Conservation (phyloP, 2,329 filamentous ascomycete genomes). For the Talaromyces islandicus region DNA sequence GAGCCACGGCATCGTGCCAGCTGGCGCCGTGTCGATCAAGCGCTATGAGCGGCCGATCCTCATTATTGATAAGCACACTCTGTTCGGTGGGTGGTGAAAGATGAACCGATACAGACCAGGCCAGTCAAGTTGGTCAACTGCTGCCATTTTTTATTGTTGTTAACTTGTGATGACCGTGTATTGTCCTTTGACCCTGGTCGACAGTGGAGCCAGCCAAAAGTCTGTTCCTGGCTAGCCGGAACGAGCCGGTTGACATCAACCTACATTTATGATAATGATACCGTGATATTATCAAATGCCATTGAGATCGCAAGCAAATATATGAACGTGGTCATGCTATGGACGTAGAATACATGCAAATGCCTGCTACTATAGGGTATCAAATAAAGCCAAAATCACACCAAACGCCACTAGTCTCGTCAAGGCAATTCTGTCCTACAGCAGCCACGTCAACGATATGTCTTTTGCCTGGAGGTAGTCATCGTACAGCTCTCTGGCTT, state of each 20-base stretch:
- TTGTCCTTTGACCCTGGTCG: background rate
- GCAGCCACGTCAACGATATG: conserved; percentile 8
- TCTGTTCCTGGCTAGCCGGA: conserved; percentile 1
- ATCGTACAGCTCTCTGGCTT: conserved; percentile 14
- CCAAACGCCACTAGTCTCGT: conserved; percentile 4
- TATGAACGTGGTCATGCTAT: background rate
- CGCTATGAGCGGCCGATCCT: background rate
- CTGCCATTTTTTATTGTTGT: background rate
- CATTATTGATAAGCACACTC: background rate
- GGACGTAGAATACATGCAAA: background rate
- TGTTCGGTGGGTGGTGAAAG: background rate
- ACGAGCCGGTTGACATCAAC: background rate
- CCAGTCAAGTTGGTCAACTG: background rate
- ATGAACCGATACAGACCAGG: background rate
- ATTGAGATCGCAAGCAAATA: background rate
- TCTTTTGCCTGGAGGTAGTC: conserved; percentile 4
- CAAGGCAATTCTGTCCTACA: conserved; percentile 5
- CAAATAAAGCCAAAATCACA: background rate
- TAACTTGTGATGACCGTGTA: background rate
- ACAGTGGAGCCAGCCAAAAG: background rate
- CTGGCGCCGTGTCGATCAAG: background rate
- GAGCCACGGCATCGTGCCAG: background rate
- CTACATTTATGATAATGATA: background rate
- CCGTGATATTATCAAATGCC: background rate
- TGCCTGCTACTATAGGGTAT: background rate